Percentiles rank a stretch among this genome's conserved stretches.
These are phyloP conservation scores for Adiantum capillusveneris DNA, from an alignment of 75 land plant species.

Conservation along the genomic window DNA sequence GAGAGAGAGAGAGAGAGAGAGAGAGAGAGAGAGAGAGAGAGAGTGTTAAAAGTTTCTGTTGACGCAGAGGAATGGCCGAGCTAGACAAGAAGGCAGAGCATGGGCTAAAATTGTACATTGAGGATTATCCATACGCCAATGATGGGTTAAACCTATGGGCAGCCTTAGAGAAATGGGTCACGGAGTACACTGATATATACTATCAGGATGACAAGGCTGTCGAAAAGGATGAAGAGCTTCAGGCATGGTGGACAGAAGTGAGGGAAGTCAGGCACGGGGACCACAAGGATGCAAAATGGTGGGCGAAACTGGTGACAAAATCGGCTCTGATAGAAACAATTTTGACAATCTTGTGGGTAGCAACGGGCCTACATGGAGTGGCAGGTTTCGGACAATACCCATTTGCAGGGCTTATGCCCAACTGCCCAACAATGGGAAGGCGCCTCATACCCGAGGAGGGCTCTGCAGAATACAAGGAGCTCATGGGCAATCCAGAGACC, in stretches of 20 bases:
- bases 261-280: slow-evolving; percentile 29
- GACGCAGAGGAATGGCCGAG: slow-evolving; percentile 8
- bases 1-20: too few species aligned
- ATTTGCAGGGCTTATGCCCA: slow-evolving; percentile 39
- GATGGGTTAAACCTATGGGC: slow-evolving; percentile 24
- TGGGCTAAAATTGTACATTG: slow-evolving; percentile 23
- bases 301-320: slow-evolving; percentile 14
- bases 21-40: too few species aligned
- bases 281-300: slow-evolving; percentile 21
- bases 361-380: slow-evolving; percentile 39
- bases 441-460: slow-evolving; percentile 24
- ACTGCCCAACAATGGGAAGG: slow-evolving; percentile 26
- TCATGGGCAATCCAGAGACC: slow-evolving; percentile 10
- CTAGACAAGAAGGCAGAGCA: slow-evolving; percentile 17
- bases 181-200: slow-evolving; percentile 20
- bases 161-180: slow-evolving; percentile 26
- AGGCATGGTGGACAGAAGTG: slow-evolving; percentile 38
- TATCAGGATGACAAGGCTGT: slow-evolving; percentile 16
- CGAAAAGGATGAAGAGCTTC: slow-evolving; percentile 23
- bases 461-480: slow-evolving; percentile 9
- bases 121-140: slow-evolving; percentile 36
- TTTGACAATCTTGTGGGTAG: slow-evolving; percentile 22
- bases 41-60: too few species aligned
- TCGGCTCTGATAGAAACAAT: slow-evolving; percentile 8
- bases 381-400: slow-evolving; percentile 65